Evolutionary conservation across 2,329 filamentous ascomycete genomes (phyloP), one percentile per base, ranked within the genome.

Genomic region (Cytospora schulzeri): DNA sequence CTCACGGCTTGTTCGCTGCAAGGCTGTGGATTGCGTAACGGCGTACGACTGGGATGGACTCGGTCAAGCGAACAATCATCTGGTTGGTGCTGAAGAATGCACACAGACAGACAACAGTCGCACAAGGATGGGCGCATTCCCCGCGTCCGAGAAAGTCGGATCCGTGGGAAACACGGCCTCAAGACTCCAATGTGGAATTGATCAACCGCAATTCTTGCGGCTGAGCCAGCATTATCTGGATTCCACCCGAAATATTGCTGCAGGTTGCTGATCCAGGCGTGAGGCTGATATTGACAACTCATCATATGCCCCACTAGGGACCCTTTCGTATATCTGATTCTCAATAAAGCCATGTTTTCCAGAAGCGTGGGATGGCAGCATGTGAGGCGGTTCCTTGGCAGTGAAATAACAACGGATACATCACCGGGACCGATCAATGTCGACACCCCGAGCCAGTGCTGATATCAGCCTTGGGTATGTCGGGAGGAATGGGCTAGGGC

Each of bases 381-480:
- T 28, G 12, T 33, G 28, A 50, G 48, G 33, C 61, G 48, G 28
- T 24, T 48, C 24, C 62, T 64, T 64, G 57, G 62, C 62, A 14
- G 29, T 17, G n/a, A n/a, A n/a, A n/a, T n/a, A 19, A 15, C 19
- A 35, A 7, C 57, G 31, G 57, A 33, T 17, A 35, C 35, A 28
- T 33, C 11, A 12, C 31, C 64, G 64, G 64, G 57, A 66, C 61
- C 61, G 53, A 66, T 41, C 12, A 6, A 3, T 41, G 19, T 41
- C 35, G 48, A 41, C 48, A 54, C 33, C 50, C 61, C 61, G 64
- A 66, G n/a, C 41, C 35, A 54, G 57, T 60, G 60, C 57, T 66
- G 61, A 61, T 57, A 61, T 66, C 61, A 66, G 64, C 64, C 48
- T 52, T 64, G 35, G 57, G 50, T n/a, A 53, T 53, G 53, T 35